These are phyloP conservation scores for Syncephalastrum racemosum DNA, from an alignment of 371 early-diverging fungal genomes.

Conservation along the genomic window DNA sequence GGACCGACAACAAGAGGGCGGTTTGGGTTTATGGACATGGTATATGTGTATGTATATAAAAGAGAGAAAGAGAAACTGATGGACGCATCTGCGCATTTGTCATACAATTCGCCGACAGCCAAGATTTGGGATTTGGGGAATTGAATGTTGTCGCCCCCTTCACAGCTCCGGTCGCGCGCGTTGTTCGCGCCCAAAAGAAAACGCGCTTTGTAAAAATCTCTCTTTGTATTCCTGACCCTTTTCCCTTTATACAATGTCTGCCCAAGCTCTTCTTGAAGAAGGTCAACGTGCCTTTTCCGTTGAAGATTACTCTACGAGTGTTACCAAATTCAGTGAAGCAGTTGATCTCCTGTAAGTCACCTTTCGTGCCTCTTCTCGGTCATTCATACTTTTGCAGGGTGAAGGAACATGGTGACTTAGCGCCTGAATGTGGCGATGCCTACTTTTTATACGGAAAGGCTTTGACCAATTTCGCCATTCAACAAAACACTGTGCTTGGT, in stretches of 20 bases:
- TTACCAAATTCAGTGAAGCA: conserved; percentile 67
- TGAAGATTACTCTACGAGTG: conserved; percentile 59
- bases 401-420: conserved; percentile 57
- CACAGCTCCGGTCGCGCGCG: too few species aligned
- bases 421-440: conserved; percentile 76
- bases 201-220: too few species aligned
- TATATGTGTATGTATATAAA: conserved; percentile 4
- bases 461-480: conserved; percentile 73
- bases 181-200: too few species aligned
- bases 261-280: conserved; percentile 16
- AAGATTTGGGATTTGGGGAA: too few species aligned
- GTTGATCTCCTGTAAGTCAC: conserved; percentile 59
- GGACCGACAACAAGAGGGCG: conserved; percentile 63
- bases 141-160: too few species aligned
- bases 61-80: neutral
- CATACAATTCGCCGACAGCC: too few species aligned
- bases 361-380: neutral
- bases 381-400: neutral
- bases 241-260: too few species aligned
- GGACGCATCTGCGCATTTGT: neutral
- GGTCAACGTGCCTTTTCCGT: conserved; percentile 20
- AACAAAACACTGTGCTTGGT: conserved; percentile 72
- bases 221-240: too few species aligned
- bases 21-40: conserved; percentile 36
- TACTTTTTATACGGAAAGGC: conserved; percentile 81